Percentiles rank a stretch among this genome's conserved stretches.
Conservation (phyloP, 805 yeast genomes). For the Starmerella cellae region DNA sequence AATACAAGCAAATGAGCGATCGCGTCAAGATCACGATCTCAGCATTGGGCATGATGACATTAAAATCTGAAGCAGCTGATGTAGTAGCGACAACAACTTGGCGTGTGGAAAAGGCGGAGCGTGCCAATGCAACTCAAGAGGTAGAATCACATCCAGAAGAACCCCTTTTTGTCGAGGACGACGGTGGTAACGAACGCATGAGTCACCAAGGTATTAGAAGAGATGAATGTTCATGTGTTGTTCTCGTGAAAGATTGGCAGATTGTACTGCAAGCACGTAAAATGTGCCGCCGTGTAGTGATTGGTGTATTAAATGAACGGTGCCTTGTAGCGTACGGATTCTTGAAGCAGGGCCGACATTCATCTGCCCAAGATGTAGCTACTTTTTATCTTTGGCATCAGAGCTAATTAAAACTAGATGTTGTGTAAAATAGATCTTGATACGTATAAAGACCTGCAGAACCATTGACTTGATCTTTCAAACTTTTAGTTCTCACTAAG, state of each 20-base stretch:
- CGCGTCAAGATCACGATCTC: conserved; percentile 19
- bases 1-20: conserved; percentile 23
- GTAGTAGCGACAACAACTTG: conserved; percentile 24
- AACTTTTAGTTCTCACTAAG: no score
- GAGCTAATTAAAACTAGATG: neutral
- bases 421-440: neutral
- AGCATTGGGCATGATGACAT: conserved; percentile 18
- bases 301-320: conserved; percentile 14
- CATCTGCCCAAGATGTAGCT: conserved; percentile 9
- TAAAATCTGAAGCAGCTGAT: conserved; percentile 20
- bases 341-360: conserved; percentile 6
- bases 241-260: conserved; percentile 16
- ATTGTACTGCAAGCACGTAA: conserved; percentile 12
- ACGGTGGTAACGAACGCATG: neutral
- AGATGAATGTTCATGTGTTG: conserved; percentile 2
- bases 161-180: conserved; percentile 7
- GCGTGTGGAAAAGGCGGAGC: conserved; percentile 18
- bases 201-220: neutral
- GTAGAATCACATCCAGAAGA: conserved; percentile 4
- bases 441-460: no score
- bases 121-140: conserved; percentile 4
- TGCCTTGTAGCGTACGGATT: conserved; percentile 15
- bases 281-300: conserved; percentile 14
- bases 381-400: conserved; percentile 17
- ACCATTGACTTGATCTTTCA: no score